Percentiles rank a stretch among this genome's conserved stretches.
Evolutionary conservation across 257 asterid species (phyloP).

Genomic region (Sherardia arvensis): DNA sequence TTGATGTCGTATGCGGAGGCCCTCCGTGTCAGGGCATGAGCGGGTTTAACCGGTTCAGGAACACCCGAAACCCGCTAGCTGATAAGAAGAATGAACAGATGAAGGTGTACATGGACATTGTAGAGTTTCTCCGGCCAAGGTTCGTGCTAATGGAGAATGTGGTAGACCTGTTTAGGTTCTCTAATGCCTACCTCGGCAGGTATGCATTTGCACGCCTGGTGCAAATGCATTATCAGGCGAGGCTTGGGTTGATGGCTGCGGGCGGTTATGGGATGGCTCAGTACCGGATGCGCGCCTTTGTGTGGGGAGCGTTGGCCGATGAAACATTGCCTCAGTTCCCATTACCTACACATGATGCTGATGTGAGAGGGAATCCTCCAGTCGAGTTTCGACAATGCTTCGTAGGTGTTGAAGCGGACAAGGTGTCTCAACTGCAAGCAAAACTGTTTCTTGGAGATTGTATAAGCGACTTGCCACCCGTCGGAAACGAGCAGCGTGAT

Average conservation of each 20-base stretch:
- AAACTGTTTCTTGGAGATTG: constrained; percentile 61
- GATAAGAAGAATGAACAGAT: constrained; percentile 68
- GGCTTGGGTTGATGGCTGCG: constrained; percentile 82
- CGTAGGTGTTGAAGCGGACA: constrained; percentile 43
- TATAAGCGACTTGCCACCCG: constrained; percentile 69
- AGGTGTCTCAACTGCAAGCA: constrained; percentile 19
- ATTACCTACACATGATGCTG: constrained; percentile 65
- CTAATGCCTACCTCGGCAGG: constrained; percentile 59
- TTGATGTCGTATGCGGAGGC: constrained; percentile 86
- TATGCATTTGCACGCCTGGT: constrained; percentile 67
- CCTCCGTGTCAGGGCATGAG: constrained; percentile 23
- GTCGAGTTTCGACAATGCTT: constrained; percentile 57
- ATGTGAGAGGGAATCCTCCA: constrained; percentile 47
- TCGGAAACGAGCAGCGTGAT: constrained; percentile 41
- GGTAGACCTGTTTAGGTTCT: constrained; percentile 57
- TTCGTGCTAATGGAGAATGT: constrained; percentile 85
- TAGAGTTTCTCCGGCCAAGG: constrained; percentile 21
- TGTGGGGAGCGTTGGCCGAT: constrained; percentile 72
- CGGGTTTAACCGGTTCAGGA: constrained; percentile 65
- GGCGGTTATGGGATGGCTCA: constrained; percentile 92
- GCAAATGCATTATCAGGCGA: constrained; percentile 56
- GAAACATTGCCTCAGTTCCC: constrained; percentile 80
- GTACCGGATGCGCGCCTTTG: constrained; percentile 61
- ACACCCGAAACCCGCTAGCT: constrained; percentile 37
- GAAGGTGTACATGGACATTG: background rate